Evolutionary conservation across 2,329 filamentous ascomycete genomes (phyloP).

Genomic region (Calonectria hawksworthii): DNA sequence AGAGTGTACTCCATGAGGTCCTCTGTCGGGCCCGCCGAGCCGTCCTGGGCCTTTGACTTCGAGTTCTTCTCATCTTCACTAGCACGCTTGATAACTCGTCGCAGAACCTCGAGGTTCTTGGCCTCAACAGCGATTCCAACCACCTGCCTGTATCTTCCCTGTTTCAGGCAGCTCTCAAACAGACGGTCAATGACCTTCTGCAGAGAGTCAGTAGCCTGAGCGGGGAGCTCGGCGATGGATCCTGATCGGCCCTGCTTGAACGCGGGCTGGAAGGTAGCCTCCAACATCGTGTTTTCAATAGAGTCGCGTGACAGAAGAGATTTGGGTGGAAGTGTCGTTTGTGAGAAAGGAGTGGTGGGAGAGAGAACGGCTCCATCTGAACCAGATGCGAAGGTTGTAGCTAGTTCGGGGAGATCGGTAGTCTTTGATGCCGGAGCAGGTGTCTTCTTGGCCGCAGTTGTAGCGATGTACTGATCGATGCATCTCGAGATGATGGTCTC

Average conservation of each 20-base stretch:
- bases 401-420: constrained; percentile 75
- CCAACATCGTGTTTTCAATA: constrained; percentile 73
- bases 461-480: constrained; percentile 95
- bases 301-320: constrained; percentile 91
- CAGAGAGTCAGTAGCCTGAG: constrained; percentile 83
- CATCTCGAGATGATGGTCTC: constrained; percentile 99
- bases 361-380: constrained; percentile 83
- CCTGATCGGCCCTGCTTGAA: constrained; percentile 67
- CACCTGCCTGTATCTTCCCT: constrained; percentile 93
- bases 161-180: constrained; percentile 89
- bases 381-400: constrained; percentile 81
- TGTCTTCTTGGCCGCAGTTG: constrained; percentile 68
- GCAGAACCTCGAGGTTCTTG: constrained; percentile 89
- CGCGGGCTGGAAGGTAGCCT: constrained; percentile 68
- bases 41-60: constrained; percentile 67
- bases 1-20: constrained; percentile 97
- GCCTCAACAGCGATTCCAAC: constrained; percentile 97
- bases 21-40: constrained; percentile 75
- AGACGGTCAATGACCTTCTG: constrained; percentile 88
- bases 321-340: constrained; percentile 93
- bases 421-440: constrained; percentile 59
- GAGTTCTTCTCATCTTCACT: constrained; percentile 84
- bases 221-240: constrained; percentile 75
- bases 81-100: constrained; percentile 89
- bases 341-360: constrained; percentile 94